Percentiles rank a stretch among this genome's conserved stretches.
phyloP scores from a whole-genome alignment of 768 basidiomycete species.

The Rhodocollybia butyracea region DNA sequence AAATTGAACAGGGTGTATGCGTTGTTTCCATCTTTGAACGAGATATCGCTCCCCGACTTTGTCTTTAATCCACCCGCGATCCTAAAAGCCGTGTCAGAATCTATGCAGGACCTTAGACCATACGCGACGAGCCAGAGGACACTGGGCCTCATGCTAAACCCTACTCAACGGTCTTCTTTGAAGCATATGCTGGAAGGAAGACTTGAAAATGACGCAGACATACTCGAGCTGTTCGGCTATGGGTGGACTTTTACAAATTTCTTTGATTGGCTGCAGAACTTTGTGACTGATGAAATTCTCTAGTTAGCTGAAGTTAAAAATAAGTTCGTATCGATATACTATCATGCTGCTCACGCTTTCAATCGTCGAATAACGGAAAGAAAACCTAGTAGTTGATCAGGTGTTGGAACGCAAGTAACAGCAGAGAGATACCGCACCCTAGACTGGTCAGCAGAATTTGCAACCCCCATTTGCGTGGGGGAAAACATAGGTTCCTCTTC shows the following conservation, averaged over 20 bases:
- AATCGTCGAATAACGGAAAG: constrained; percentile 53
- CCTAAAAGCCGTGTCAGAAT: background rate
- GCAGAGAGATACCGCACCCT: background rate
- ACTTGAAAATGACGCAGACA: background rate
- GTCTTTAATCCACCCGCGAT: background rate
- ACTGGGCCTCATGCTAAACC: background rate
- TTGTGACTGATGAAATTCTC: background rate
- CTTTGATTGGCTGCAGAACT: background rate
- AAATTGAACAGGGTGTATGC: background rate
- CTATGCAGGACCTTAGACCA: background rate
- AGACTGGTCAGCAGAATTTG: background rate
- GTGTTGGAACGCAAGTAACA: background rate
- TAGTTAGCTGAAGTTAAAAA: background rate
- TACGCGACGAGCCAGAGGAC: background rate
- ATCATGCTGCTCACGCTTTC: constrained; percentile 5
- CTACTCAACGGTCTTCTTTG: background rate
- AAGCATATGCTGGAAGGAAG: background rate
- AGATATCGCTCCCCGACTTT: background rate
- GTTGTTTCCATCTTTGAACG: constrained; percentile 2
- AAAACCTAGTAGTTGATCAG: constrained; percentile 33
- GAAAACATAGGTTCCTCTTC: constrained; percentile 5
- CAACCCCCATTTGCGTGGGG: background rate
- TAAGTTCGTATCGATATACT: background rate
- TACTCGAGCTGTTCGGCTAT: background rate
- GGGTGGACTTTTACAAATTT: background rate